A percentile compares a stretch with the other conserved stretches of the same genome.
Evolutionary conservation across 805 yeast genomes (phyloP).

Genomic region (Zygosaccharomyces bisporus): DNA sequence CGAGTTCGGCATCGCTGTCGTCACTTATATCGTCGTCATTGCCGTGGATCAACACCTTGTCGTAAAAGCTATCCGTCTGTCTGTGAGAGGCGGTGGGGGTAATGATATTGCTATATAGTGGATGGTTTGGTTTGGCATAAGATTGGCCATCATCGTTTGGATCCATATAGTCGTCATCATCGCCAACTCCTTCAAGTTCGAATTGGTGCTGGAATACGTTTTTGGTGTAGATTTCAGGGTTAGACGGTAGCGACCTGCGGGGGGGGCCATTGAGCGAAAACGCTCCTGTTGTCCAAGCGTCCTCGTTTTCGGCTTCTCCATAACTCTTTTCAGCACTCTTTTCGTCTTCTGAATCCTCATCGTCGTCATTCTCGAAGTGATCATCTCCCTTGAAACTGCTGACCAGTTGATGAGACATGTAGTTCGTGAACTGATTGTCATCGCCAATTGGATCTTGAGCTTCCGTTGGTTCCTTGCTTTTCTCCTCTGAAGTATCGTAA

Average conservation of each 20-base stretch:
- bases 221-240: conserved; percentile 19
- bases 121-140: conserved; percentile 58
- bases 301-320: conserved; percentile 10
- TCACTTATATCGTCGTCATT: conserved; percentile 21
- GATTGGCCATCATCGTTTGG: conserved; percentile 81
- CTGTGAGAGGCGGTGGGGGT: conserved; percentile 22
- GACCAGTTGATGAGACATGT: conserved; percentile 31
- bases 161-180: conserved; percentile 69
- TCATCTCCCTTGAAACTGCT: conserved; percentile 24
- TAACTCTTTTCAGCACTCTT: conserved; percentile 2
- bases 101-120: conserved; percentile 45
- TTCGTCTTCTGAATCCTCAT: conserved; percentile 28
- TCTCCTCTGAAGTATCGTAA: conserved; percentile 27
- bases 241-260: conserved; percentile 17
- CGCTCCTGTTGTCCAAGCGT: conserved; percentile 16
- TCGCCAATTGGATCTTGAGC: conserved; percentile 15
- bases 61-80: conserved; percentile 19
- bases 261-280: conserved; percentile 17
- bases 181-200: conserved; percentile 41
- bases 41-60: conserved; percentile 18
- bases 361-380: conserved; percentile 29
- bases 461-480: conserved; percentile 5
- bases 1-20: conserved; percentile 21
- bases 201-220: conserved; percentile 43
- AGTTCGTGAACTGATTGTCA: conserved; percentile 25